These are phyloP conservation scores for Albophoma yamanashiensis DNA, from an alignment of 2,329 filamentous ascomycete genomes.

Conservation along the genomic window DNA sequence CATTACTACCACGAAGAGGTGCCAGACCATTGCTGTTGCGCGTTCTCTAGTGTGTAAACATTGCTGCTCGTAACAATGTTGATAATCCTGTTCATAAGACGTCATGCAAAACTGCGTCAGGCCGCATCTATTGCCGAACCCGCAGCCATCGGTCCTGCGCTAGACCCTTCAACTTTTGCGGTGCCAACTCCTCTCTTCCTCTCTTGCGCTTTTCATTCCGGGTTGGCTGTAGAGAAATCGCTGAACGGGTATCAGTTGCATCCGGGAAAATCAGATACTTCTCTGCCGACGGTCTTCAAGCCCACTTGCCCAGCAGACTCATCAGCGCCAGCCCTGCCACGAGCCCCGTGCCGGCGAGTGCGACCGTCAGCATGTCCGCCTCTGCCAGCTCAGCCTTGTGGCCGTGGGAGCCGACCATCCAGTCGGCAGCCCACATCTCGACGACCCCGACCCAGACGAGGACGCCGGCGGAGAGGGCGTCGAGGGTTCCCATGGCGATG, in stretches of 20 bases:
- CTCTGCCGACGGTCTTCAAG: constrained; percentile 23
- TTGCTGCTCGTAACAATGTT: too few species aligned
- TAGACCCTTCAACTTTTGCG: not conserved
- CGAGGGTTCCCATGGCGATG: constrained; percentile 61
- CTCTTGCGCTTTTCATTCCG: not conserved
- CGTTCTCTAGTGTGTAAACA: not conserved
- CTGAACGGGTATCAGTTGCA: not conserved
- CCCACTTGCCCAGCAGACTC: constrained; percentile 68
- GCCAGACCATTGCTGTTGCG: not conserved
- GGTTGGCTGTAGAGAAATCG: not conserved
- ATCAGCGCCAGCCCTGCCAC: constrained; percentile 55
- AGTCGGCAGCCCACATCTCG: constrained; percentile 71
- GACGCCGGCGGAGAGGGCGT: constrained; percentile 65
- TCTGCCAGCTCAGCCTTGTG: constrained; percentile 38
- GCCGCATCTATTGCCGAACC: not conserved
- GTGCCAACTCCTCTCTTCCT: not conserved
- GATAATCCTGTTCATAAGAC: not conserved
- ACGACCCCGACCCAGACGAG: constrained; percentile 71
- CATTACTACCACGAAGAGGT: not conserved
- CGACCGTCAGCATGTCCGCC: constrained; percentile 35
- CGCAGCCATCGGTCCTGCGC: not conserved
- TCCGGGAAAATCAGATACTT: not conserved
- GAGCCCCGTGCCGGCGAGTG: constrained; percentile 40
- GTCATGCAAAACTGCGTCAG: not conserved
- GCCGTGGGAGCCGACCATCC: constrained; percentile 41